Evolutionary conservation across 1,284 basidiomycete genomes (phyloP).

Genomic region (Cryptococcus sp.): DNA sequence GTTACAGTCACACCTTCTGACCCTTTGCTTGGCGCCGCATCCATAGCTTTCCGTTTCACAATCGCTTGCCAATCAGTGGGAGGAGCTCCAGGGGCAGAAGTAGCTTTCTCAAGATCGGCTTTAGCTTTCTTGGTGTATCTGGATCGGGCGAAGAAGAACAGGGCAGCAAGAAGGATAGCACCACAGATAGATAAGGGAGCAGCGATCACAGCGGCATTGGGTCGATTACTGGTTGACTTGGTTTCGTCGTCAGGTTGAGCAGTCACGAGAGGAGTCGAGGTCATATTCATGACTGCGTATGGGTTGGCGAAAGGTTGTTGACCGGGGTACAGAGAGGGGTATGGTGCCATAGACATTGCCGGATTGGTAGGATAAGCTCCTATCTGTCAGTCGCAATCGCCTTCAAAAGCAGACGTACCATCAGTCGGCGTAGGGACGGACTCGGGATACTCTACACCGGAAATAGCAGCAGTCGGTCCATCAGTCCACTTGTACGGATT

Average conservation of each 20-base stretch:
- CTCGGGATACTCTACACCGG: no score
- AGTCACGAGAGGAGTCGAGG: background rate
- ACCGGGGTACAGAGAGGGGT: background rate
- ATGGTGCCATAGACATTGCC: no score
- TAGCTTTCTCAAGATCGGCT: constrained; percentile 3
- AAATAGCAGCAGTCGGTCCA: no score
- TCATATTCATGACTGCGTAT: background rate
- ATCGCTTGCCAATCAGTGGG: constrained; percentile 11
- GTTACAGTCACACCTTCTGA: background rate
- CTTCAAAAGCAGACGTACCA: no score
- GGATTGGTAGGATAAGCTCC: no score
- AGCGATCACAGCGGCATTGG: constrained; percentile 14
- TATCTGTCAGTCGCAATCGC: no score
- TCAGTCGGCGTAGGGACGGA: no score
- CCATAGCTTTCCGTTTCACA: constrained; percentile 9
- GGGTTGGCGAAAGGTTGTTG: background rate
- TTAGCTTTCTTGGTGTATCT: constrained; percentile 7
- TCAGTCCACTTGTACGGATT: background rate
- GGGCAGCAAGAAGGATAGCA: constrained; percentile 11
- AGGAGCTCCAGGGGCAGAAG: background rate
- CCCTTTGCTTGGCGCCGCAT: background rate
- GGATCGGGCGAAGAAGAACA: constrained; percentile 17
- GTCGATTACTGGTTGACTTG: no score
- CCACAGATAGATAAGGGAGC: constrained; percentile 18
- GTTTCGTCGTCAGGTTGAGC: background rate